Percentiles rank a stretch among this genome's conserved stretches.
These are phyloP conservation scores for Massariosphaeria phaeospora DNA, from an alignment of 495 filamentous ascomycete genomes.

Conservation along the genomic window DNA sequence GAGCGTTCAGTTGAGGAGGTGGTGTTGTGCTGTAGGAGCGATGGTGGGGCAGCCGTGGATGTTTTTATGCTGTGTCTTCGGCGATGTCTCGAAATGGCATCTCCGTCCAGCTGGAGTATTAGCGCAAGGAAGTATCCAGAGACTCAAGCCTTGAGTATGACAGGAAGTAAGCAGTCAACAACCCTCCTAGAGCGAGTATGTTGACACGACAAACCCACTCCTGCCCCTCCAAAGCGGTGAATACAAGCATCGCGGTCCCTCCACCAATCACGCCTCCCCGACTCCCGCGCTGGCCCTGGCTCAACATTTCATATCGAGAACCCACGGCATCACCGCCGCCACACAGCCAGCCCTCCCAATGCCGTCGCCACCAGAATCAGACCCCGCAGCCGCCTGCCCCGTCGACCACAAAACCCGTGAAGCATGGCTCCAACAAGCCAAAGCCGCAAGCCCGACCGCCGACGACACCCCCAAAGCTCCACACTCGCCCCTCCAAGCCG, in stretches of 20 bases:
- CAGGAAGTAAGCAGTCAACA: too few relatives aligned
- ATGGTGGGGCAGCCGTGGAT: neutral
- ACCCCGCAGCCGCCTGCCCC: constrained; percentile 57
- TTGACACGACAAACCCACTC: too few relatives aligned
- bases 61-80: constrained; percentile 17
- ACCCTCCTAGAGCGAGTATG: too few relatives aligned
- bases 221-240: constrained; percentile 25
- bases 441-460: constrained; percentile 29
- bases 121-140: too few relatives aligned
- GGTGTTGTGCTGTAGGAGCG: neutral
- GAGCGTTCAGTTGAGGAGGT: neutral
- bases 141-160: too few relatives aligned
- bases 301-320: constrained; percentile 11
- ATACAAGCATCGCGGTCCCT: neutral
- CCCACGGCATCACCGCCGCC: constrained; percentile 10
- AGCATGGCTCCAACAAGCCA: constrained; percentile 66
- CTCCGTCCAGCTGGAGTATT: neutral
- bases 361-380: constrained; percentile 36
- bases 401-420: constrained; percentile 83
- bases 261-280: constrained; percentile 6
- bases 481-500: constrained; percentile 19
- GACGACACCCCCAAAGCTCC: constrained; percentile 32
- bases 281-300: neutral
- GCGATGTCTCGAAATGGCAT: neutral
- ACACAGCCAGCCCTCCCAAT: neutral